These are phyloP conservation scores for Globisporangium camurandrum DNA, from an alignment of 352 stramenopile species.

Conservation along the genomic window DNA sequence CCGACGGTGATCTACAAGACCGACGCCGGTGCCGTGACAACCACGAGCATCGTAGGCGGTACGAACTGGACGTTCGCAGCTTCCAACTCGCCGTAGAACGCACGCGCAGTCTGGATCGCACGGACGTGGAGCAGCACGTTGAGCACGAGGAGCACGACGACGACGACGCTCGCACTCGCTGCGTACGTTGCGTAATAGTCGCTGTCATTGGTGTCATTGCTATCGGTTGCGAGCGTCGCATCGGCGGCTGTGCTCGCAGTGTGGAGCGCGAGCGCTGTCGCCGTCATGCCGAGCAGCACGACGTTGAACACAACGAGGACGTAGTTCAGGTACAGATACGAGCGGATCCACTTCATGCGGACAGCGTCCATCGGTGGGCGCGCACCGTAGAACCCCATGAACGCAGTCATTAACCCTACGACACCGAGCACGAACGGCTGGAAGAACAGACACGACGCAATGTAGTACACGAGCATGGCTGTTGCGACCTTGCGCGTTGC, in stretches of 20 bases:
- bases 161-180: constrained; percentile 31
- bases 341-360: constrained; percentile 64
- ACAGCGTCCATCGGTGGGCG: constrained; percentile 45
- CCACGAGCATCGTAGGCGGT: constrained; percentile 1
- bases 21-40: constrained; percentile 11
- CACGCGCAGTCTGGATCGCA: constrained; percentile 25
- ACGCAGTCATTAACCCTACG: constrained; percentile 48
- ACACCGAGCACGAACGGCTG: constrained; percentile 63
- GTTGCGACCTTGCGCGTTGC: constrained; percentile 49
- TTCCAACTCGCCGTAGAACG: constrained; percentile 30
- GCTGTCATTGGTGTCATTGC: constrained; percentile 17
- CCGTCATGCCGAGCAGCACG: constrained; percentile 44
- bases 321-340: constrained; percentile 69
- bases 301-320: constrained; percentile 57
- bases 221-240: background rate
- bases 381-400: constrained; percentile 56
- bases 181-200: constrained; percentile 30
- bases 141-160: constrained; percentile 37
- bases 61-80: constrained; percentile 5
- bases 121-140: constrained; percentile 60
- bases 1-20: too few species aligned
- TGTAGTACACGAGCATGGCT: constrained; percentile 64
- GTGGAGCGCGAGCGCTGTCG: constrained; percentile 27
- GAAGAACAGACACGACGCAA: constrained; percentile 60
- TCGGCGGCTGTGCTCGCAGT: constrained; percentile 4